Evolutionary conservation across 2,329 filamentous ascomycete species (phyloP).

Genomic region (Trichocomaceae sp.): DNA sequence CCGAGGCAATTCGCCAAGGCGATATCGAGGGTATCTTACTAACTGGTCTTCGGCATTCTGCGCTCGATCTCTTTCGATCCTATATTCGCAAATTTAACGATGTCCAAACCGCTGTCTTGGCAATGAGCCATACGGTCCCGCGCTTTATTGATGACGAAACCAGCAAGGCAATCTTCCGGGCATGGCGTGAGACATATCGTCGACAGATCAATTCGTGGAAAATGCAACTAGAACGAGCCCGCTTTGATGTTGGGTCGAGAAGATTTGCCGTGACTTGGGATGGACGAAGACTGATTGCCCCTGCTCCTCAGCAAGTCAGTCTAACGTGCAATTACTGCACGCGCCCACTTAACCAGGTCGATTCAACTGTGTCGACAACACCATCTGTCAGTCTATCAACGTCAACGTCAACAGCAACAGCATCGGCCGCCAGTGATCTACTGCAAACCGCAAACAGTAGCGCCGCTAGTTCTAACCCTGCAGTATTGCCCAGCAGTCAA

Average conservation of each 20-base stretch:
- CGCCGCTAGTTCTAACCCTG: constrained; percentile 1
- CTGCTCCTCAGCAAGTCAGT: constrained; percentile 48
- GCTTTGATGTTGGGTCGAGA: constrained; percentile 54
- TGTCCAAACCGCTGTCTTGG: constrained; percentile 56
- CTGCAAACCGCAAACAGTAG: constrained; percentile 4
- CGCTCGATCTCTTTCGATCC: constrained; percentile 54
- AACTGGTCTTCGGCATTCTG: constrained; percentile 53
- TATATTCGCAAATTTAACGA: constrained; percentile 56
- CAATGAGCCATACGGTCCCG: constrained; percentile 53
- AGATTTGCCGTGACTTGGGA: constrained; percentile 46
- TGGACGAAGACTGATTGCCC: constrained; percentile 43
- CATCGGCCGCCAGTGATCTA: constrained; percentile 6
- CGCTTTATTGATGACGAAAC: constrained; percentile 51
- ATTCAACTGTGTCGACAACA: constrained; percentile 26
- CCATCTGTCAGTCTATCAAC: constrained; percentile 30
- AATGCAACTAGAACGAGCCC: constrained; percentile 52
- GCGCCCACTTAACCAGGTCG: constrained; percentile 46
- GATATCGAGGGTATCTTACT: constrained; percentile 57
- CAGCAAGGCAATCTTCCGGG: constrained; percentile 48
- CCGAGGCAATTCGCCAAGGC: constrained; percentile 47
- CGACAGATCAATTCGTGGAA: constrained; percentile 56
- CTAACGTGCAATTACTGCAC: constrained; percentile 58
- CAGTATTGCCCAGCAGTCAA: constrained; percentile 1
- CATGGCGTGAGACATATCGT: constrained; percentile 58
- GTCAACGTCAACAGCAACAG: constrained; percentile 13